Evolutionary conservation across 345 rosid species (phyloP).

Genomic region (Hibiscus syriacus): DNA sequence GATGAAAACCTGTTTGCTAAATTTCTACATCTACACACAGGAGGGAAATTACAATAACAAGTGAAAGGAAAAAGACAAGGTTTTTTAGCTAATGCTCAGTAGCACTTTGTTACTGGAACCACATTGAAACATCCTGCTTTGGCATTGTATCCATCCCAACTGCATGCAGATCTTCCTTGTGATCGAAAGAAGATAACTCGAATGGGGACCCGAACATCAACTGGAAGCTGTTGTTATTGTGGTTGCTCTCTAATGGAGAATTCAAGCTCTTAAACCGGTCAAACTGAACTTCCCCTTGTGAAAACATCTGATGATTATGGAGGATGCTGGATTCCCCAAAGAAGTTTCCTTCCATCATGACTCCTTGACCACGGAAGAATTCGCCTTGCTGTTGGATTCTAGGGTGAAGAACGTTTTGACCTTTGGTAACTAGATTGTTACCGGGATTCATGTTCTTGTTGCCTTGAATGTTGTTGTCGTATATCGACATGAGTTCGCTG

Average conservation of each 20-base stretch:
- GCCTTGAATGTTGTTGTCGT: conserved; percentile 54
- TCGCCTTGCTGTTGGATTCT: conserved; percentile 48
- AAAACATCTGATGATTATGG: conserved; percentile 35
- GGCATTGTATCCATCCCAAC: conserved; percentile 43
- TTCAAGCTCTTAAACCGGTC: conserved; percentile 39
- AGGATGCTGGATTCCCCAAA: conserved; percentile 50
- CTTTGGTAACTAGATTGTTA: conserved; percentile 30
- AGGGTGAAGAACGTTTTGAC: conserved; percentile 35
- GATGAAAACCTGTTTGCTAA: conserved; percentile 5
- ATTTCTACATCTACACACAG: conserved; percentile 16
- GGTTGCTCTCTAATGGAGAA: conserved; percentile 38
- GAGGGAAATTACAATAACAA: background rate
- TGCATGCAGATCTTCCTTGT: conserved; percentile 60
- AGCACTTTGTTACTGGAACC: conserved; percentile 39
- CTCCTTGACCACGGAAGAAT: conserved; percentile 36
- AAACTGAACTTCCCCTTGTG: conserved; percentile 41
- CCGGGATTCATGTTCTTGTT: conserved; percentile 30
- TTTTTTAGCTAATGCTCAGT: background rate
- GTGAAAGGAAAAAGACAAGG: background rate
- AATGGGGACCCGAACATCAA: conserved; percentile 61
- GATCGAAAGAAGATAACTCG: conserved; percentile 52
- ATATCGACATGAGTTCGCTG: conserved; percentile 73
- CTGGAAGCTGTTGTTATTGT: conserved; percentile 32
- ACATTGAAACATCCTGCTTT: conserved; percentile 62
- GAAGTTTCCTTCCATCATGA: conserved; percentile 43